Evolutionary conservation across 176 grass and related monocot genomes (phyloP).

Genomic region (Cenchrus fungigraminus): DNA sequence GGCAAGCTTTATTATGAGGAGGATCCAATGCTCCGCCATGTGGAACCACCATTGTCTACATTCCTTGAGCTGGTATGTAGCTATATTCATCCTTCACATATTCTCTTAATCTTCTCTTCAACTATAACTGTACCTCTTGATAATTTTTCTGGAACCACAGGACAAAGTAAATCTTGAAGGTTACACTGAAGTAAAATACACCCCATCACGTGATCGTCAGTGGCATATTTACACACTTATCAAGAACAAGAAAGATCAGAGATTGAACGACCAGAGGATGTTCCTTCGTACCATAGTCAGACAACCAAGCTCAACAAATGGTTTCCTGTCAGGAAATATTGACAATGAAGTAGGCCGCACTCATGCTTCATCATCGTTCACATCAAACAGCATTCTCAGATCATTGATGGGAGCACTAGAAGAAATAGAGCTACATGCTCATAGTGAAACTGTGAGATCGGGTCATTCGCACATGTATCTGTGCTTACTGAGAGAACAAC

Average conservation of each 20-base stretch:
- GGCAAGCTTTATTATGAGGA: constrained; percentile 92
- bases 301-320: constrained; percentile 66
- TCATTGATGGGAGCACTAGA: constrained; percentile 87
- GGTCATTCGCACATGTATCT: constrained; percentile 97
- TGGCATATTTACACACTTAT: constrained; percentile 96
- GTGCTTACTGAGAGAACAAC: constrained; percentile 78
- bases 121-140: constrained; percentile 24
- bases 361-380: constrained; percentile 75
- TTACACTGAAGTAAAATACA: constrained; percentile 88
- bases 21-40: constrained; percentile 90
- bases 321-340: constrained; percentile 65
- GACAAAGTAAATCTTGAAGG: constrained; percentile 91
- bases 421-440: constrained; percentile 91
- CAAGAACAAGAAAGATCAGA: constrained; percentile 62
- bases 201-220: constrained; percentile 90
- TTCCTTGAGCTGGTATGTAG: constrained; percentile 91
- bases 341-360: constrained; percentile 60
- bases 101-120: constrained; percentile 23
- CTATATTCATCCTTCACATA: constrained; percentile 25
- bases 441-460: constrained; percentile 78
- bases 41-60: constrained; percentile 93
- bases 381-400: constrained; percentile 89
- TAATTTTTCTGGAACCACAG: constrained; percentile 49
- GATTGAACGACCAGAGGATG: constrained; percentile 73
- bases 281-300: constrained; percentile 96